phyloP scores from a whole-genome alignment of 306 rosid genomes.

The Pachyrhizus erosus region DNA sequence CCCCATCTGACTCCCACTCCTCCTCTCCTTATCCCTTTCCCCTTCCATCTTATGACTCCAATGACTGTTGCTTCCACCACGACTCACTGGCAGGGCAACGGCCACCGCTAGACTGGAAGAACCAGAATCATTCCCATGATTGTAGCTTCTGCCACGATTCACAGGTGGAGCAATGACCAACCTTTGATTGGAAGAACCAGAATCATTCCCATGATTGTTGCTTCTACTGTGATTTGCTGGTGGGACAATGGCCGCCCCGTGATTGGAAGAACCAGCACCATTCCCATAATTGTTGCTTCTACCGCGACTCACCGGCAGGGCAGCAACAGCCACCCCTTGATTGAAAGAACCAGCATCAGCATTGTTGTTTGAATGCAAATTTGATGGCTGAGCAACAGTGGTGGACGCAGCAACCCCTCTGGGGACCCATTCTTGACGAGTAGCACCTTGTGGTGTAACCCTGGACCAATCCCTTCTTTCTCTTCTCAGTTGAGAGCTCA shows the following conservation, averaged over 20 bases:
- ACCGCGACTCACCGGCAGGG: slow-evolving; percentile 1
- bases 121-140: background rate
- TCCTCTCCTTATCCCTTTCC: slow-evolving; percentile 53
- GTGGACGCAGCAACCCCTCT: slow-evolving; percentile 52
- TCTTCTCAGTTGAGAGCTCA: slow-evolving; percentile 57
- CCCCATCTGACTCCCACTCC: slow-evolving; percentile 49
- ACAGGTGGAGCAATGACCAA: background rate
- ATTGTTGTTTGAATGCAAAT: background rate
- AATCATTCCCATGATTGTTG: background rate
- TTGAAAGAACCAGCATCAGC: slow-evolving; percentile 33
- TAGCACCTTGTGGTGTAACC: slow-evolving; percentile 47
- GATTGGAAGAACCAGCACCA: background rate
- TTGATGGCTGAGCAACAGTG: slow-evolving; percentile 24
- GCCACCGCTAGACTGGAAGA: background rate
- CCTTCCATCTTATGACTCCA: slow-evolving; percentile 51
- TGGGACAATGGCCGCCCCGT: no score
- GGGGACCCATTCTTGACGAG: slow-evolving; percentile 75
- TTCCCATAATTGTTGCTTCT: slow-evolving; percentile 34
- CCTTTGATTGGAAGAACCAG: slow-evolving; percentile 35
- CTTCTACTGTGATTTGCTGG: background rate
- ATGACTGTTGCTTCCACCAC: slow-evolving; percentile 39
- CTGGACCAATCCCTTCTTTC: slow-evolving; percentile 71
- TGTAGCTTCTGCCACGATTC: slow-evolving; percentile 35
- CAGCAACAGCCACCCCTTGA: background rate
- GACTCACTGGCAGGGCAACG: background rate